phyloP scores from a whole-genome alignment of 257 asterid genomes.

The Solanum bulbocastanum region DNA sequence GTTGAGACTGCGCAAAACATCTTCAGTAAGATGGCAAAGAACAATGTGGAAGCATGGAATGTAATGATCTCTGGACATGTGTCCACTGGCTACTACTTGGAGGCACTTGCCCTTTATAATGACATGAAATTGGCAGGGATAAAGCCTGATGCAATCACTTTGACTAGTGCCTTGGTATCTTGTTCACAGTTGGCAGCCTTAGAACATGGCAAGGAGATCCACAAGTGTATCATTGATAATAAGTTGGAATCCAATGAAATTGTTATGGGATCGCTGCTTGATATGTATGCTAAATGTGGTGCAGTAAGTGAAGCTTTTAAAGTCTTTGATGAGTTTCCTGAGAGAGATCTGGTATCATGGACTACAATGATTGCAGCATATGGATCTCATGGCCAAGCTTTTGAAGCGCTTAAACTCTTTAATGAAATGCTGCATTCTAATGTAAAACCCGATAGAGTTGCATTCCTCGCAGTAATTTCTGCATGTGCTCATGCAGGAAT shows the following conservation, averaged over 20 bases:
- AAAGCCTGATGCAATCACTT: conserved; percentile 51
- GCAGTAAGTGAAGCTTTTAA: conserved; percentile 50
- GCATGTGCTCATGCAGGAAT: conserved; percentile 80
- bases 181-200: conserved; percentile 64
- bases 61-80: conserved; percentile 81
- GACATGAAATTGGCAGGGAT: conserved; percentile 36
- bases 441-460: conserved; percentile 54
- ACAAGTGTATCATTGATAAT: conserved; percentile 20
- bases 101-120: conserved; percentile 51
- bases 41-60: conserved; percentile 48
- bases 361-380: conserved; percentile 75
- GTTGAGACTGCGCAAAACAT: conserved; percentile 31
- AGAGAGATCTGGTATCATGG: conserved; percentile 66
- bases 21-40: conserved; percentile 30
- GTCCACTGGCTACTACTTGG: conserved; percentile 51
- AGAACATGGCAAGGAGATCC: conserved; percentile 61
- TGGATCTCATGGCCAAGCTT: conserved; percentile 67
- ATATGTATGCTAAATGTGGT: conserved; percentile 86
- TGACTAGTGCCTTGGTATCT: conserved; percentile 54
- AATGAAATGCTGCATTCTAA: conserved; percentile 38
- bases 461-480: conserved; percentile 72
- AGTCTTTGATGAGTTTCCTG: conserved; percentile 37
- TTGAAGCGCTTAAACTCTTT: conserved; percentile 47
- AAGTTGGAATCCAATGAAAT: conserved; percentile 41
- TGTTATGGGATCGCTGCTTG: conserved; percentile 69